These are phyloP conservation scores for Neotropicomus parvogracilis DNA, from an alignment of 1,284 basidiomycete species.

Conservation along the genomic window DNA sequence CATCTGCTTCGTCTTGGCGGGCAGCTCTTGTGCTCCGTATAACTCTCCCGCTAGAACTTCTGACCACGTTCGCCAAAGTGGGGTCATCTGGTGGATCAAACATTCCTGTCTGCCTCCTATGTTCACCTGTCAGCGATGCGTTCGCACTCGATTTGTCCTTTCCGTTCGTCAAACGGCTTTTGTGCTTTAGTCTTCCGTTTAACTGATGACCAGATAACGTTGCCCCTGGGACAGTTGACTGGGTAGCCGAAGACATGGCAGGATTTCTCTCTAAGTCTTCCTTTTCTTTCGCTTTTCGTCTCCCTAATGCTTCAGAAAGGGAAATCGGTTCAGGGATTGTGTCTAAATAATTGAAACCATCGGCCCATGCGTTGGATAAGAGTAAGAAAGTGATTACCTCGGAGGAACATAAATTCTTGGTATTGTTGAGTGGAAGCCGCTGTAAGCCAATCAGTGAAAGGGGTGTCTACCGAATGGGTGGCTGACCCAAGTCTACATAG, in stretches of 20 bases:
- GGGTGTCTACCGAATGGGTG: constrained; percentile 2
- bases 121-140: constrained; percentile 28
- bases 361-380: not conserved
- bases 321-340: constrained; percentile 63
- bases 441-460: constrained; percentile 28
- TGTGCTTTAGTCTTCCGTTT: constrained; percentile 40
- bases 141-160: constrained; percentile 38
- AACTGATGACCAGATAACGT: constrained; percentile 19
- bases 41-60: constrained; percentile 35
- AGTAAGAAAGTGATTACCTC: constrained; percentile 40
- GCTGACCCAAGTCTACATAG: constrained; percentile 68
- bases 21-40: constrained; percentile 33
- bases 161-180: constrained; percentile 37
- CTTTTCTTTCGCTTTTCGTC: constrained; percentile 54
- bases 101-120: constrained; percentile 20
- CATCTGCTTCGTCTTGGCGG: constrained; percentile 26
- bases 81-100: constrained; percentile 27
- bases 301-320: constrained; percentile 53
- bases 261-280: constrained; percentile 58
- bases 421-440: constrained; percentile 56
- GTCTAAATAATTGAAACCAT: constrained; percentile 40
- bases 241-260: constrained; percentile 41
- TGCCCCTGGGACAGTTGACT: constrained; percentile 21
- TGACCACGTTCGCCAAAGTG: constrained; percentile 16
- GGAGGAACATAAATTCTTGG: constrained; percentile 66